These are phyloP conservation scores for Paracoccidioides lutzii DNA, from an alignment of 2,329 filamentous ascomycete genomes.

Conservation along the genomic window DNA sequence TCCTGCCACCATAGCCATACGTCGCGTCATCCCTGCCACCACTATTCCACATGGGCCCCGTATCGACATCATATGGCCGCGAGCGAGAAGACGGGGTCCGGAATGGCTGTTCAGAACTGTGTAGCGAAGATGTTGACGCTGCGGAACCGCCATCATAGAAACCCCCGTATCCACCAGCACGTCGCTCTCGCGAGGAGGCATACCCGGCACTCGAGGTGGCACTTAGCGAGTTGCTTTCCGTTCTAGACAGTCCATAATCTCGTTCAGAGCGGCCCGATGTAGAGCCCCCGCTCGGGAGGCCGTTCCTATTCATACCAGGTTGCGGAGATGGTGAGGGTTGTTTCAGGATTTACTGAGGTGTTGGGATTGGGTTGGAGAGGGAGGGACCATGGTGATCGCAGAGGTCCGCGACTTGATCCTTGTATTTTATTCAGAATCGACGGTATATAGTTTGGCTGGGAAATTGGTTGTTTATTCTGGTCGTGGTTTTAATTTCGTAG, in stretches of 20 bases:
- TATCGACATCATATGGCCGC: background rate
- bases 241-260: conserved; percentile 22
- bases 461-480: background rate
- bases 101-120: conserved; percentile 1
- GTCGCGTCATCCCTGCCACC: background rate
- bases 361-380: background rate
- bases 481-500: background rate
- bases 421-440: background rate
- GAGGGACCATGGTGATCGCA: conserved; percentile 5
- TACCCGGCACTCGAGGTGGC: conserved; percentile 7
- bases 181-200: conserved; percentile 19
- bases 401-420: background rate
- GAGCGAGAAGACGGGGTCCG: background rate
- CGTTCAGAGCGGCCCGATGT: conserved; percentile 24
- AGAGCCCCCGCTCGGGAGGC: conserved; percentile 27
- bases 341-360: background rate
- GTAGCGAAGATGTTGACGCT: conserved; percentile 4
- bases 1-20: conserved; percentile 6
- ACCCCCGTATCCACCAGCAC: conserved; percentile 34
- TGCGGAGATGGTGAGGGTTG: conserved; percentile 4
- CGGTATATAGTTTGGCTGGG: background rate
- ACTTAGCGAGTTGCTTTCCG: conserved; percentile 8
- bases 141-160: conserved; percentile 20
- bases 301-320: conserved; percentile 25
- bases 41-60: background rate